Base-by-base conservation (phyloP, 495 filamentous ascomycete species). In the Lophiostoma macrostomum region DNA sequence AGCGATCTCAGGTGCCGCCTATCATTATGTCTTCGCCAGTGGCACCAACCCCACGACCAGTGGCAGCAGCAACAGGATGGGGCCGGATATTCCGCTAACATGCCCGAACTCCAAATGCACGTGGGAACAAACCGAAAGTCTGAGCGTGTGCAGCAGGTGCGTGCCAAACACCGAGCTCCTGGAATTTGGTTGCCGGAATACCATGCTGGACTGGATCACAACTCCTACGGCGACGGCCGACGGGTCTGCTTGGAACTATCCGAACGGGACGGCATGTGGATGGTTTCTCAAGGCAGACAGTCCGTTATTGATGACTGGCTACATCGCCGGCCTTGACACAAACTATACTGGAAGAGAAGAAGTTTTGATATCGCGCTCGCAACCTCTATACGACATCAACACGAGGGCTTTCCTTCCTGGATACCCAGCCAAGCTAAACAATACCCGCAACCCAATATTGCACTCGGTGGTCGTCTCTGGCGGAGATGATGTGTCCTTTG, bases 91-190 rank as follows among this genome's bases (percentile, higher is more conserved):
- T 38, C 54, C 45, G 16, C 32, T 53, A 27, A 11, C 23, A 11
- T 59, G 55, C 29, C 55, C 55, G 10, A 59, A 39, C 20, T 45
- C 28, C 40, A 60, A 48, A 12, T 60, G 56, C 25, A 54, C 56
- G 27, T 60, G 56, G 56, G 23, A n/a, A 11, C n/a, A 46, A 20
- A 55, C 40, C 24, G 50, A 60, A 46, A 48, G 37, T 14, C 43
- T 60, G 18, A 31, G 53, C n/a, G 25, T 60, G 11, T 60, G 56
- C 43, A 50, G 31, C 32, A 28, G 22, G 13, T 60, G 56, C 31
- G 36, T 22, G n/a, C n/a, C 38, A 10, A 30, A 40, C 14, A 3
- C 32, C 14, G 43, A 60, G n/a, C 44, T 45, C 28, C 56, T 60
- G 32, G 34, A 47, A 29, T 60, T 54, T 30, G 27, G 27, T 24